Evolutionary conservation across 257 asterid genomes (phyloP), one percentile per base, ranked within the genome.

Genomic region (Rehmannia glutinosa): DNA sequence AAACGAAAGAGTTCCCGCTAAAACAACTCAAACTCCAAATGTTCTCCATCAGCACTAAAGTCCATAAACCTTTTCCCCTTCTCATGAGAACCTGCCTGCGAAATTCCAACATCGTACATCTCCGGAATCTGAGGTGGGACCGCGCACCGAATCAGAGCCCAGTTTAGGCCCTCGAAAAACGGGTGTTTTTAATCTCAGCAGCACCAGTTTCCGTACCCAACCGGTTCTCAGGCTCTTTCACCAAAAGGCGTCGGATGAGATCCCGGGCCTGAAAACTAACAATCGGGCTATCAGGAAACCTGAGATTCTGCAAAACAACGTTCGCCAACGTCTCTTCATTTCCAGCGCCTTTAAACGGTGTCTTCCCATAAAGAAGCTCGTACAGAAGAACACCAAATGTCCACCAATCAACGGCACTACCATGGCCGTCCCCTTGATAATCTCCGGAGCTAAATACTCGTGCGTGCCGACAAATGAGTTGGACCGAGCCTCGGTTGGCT

Each of bases 341-440:
- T 11, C 83, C 83, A 24, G 62, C 59, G 24, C 95, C 95, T 78
- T 79, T 87, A 52, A 87, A 87, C 6, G 91, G 95, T 17, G 95
- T 87, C 79, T 75, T 82, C 24, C 91, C 91, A 7, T 80, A 87
- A 13, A 87, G 81, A 64, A 87, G 92, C 80, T 87, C 92, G 17
- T 85, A 87, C 1, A 87, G 82, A 27, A 87, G 81, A 55, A 87
- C 76, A 0, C 92, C 95, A 0, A 87, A 73, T 1, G 90, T 87
- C 95, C 95, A 87, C 95, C 95, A 87, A 70, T 87, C 95, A 12
- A 87, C 92, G 4, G 92, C 92, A 51, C 92, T 85, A 17, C 95
- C 95, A 1, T 87, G 95, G 8, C 95, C 91, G 15, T 81, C 95
- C 0, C 92, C 73, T 83, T 82, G 62, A 87, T 81, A n/a, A 87